Percentiles rank a stretch among this genome's conserved stretches.
phyloP scores from a whole-genome alignment of 345 rosid genomes.

The Populus euphratica region DNA sequence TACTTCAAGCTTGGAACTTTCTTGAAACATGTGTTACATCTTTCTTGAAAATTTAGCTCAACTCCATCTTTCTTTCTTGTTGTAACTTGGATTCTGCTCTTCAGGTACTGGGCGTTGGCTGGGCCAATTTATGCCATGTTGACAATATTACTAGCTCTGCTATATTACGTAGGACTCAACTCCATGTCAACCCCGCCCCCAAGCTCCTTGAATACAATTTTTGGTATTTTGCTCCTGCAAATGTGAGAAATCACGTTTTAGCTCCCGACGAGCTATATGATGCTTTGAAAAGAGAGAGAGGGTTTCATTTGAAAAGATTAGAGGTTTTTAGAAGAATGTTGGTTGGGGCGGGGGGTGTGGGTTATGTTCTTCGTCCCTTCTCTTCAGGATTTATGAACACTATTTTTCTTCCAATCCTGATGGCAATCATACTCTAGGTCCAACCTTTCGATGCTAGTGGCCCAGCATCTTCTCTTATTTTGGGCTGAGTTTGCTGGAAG shows the following conservation, averaged over 20 bases:
- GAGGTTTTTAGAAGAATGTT: slow-evolving; percentile 18
- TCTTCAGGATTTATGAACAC: not conserved
- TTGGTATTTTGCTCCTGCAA: slow-evolving; percentile 39
- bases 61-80: too few species aligned
- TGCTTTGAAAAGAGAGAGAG: not conserved
- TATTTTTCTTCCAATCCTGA: not conserved
- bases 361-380: not conserved
- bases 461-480: not conserved
- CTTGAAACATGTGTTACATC: not conserved
- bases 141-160: slow-evolving; percentile 43
- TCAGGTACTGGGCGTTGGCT: slow-evolving; percentile 83
- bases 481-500: not conserved
- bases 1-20: not conserved
- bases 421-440: not conserved
- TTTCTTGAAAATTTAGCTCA: too few species aligned
- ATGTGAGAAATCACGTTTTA: not conserved
- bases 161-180: slow-evolving; percentile 73
- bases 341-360: not conserved
- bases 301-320: slow-evolving; percentile 25
- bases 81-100: not conserved
- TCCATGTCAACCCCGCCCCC: slow-evolving; percentile 66
- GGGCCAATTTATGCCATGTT: slow-evolving; percentile 67
- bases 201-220: slow-evolving; percentile 57
- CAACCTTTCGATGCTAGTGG: not conserved
- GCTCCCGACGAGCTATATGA: not conserved